These are phyloP conservation scores for Gossypium arboreum DNA, from an alignment of 345 rosid species.

Conservation along the genomic window DNA sequence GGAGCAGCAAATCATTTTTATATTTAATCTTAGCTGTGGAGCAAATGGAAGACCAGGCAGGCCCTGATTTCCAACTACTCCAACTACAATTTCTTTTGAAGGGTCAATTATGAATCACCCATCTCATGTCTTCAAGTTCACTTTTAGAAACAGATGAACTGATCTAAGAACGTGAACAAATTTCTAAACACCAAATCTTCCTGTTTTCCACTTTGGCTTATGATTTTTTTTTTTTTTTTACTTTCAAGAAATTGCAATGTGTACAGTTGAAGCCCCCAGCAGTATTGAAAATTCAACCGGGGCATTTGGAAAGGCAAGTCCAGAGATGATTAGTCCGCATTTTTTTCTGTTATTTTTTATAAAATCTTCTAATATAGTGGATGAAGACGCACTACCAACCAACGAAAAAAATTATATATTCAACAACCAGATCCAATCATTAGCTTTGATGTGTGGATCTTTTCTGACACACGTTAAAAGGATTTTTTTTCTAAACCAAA, in stretches of 20 bases:
- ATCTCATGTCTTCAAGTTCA: not conserved
- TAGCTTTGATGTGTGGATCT: not conserved
- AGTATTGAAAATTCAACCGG: not conserved
- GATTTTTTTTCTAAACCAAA: too few relatives aligned
- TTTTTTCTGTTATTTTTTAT: not conserved
- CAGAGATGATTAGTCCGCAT: not conserved
- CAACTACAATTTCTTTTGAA: not conserved
- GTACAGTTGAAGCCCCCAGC: not conserved
- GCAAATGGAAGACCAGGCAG: not conserved
- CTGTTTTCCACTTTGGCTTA: not conserved
- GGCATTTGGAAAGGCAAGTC: not conserved
- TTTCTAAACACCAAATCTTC: not conserved
- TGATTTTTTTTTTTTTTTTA: not conserved
- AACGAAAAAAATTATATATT: not conserved
- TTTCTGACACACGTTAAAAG: not conserved
- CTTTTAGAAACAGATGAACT: not conserved
- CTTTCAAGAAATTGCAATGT: not conserved
- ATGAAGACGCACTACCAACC: slow-evolving; percentile 2
- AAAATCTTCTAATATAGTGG: not conserved
- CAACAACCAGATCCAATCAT: not conserved
- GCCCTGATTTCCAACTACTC: slow-evolving; percentile 7
- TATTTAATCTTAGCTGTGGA: slow-evolving; percentile 1
- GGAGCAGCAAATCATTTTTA: not conserved
- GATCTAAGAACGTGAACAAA: not conserved
- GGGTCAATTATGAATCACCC: not conserved